Percentiles rank a stretch among this genome's conserved stretches.
Conservation (phyloP, 257 asterid genomes). For the Anisodus tanguticus region DNA sequence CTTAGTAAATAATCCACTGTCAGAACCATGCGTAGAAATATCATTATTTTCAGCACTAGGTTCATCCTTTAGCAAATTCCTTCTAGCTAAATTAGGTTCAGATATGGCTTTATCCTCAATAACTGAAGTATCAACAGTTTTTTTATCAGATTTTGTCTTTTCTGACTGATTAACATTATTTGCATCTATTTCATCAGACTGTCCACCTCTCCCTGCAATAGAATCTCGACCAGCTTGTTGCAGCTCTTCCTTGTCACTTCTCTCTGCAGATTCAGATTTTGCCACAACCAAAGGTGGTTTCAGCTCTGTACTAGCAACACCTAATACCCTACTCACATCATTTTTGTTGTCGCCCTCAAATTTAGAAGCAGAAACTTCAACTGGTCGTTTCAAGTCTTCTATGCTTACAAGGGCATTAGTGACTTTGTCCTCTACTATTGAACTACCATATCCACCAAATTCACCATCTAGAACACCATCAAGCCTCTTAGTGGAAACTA, state of each 20-base stretch:
- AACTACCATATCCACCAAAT: slow-evolving; percentile 22
- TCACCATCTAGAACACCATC: slow-evolving; percentile 31
- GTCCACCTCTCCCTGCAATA: slow-evolving; percentile 29
- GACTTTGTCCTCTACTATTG: slow-evolving; percentile 25
- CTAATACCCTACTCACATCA: slow-evolving; percentile 30
- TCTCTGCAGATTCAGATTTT: slow-evolving; percentile 38
- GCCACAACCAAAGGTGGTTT: slow-evolving; percentile 18
- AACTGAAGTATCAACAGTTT: not conserved
- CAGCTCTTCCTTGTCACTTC: slow-evolving; percentile 33
- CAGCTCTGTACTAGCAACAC: slow-evolving; percentile 32
- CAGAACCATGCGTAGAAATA: slow-evolving; percentile 4
- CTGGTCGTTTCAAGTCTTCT: slow-evolving; percentile 30
- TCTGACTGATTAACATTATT: slow-evolving; percentile 24
- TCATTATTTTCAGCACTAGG: slow-evolving; percentile 21
- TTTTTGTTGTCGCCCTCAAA: slow-evolving; percentile 34
- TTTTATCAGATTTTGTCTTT: not conserved
- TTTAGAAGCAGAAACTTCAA: slow-evolving; percentile 31
- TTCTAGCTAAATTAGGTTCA: slow-evolving; percentile 23
- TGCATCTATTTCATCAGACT: slow-evolving; percentile 32
- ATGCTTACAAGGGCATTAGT: slow-evolving; percentile 17
- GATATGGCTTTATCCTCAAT: slow-evolving; percentile 27
- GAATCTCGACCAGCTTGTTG: slow-evolving; percentile 29
- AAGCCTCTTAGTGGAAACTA: slow-evolving; percentile 24
- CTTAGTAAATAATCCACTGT: slow-evolving; percentile 18
- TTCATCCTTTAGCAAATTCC: slow-evolving; percentile 28